Conservation (phyloP, 2,329 filamentous ascomycete genomes). For the Stylonectria norvegica region DNA sequence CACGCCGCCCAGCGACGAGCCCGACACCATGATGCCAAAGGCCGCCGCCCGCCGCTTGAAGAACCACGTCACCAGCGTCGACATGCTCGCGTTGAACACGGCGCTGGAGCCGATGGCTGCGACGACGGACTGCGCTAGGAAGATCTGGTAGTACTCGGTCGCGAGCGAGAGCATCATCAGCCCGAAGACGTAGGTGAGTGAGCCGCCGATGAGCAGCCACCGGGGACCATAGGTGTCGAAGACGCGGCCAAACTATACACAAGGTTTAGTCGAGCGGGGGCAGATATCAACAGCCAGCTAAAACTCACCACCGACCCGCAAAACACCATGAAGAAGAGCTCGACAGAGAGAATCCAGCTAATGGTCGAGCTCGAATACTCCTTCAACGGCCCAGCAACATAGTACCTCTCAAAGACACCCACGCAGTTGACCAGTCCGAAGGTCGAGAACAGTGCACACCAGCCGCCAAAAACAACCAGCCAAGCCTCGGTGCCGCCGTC, state of each 20-base stretch:
- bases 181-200: conserved; percentile 57
- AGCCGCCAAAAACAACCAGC: conserved; percentile 51
- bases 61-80: conserved; percentile 50
- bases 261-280: neutral
- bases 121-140: conserved; percentile 42
- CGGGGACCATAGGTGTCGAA: conserved; percentile 64
- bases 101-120: conserved; percentile 40
- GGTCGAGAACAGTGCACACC: conserved; percentile 42
- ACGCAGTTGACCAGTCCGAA: conserved; percentile 44
- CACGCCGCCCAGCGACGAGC: conserved; percentile 53
- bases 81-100: conserved; percentile 43
- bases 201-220: conserved; percentile 52
- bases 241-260: conserved; percentile 49
- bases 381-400: conserved; percentile 46
- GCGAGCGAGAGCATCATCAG: conserved; percentile 62
- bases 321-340: conserved; percentile 48
- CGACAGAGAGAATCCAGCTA: conserved; percentile 58
- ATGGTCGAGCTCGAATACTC: conserved; percentile 49
- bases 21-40: conserved; percentile 51
- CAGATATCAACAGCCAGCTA: conserved; percentile 18
- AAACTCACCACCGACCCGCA: conserved; percentile 45
- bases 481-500: conserved; percentile 58
- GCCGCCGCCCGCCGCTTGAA: conserved; percentile 48
- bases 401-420: conserved; percentile 59
- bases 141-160: conserved; percentile 42